Base-by-base conservation (phyloP, 345 rosid species). In the Garcia nutans region DNA sequence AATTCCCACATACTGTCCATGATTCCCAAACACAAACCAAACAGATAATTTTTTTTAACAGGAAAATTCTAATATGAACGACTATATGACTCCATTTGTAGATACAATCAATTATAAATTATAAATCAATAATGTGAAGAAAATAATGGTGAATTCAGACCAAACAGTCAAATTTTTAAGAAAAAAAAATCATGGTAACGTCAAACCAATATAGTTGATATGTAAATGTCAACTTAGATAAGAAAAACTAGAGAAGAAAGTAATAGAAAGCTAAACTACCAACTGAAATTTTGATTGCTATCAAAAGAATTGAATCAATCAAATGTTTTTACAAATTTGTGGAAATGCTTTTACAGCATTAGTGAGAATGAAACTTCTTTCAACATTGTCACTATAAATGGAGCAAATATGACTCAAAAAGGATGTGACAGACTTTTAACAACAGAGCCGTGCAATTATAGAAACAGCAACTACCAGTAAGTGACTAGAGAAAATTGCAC, bases 401-500 rank as follows among this genome's bases (percentile, higher is more conserved):
- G 57, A 19, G 8, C 33, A 33, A n/a, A 44, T 19, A 13, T 37
- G 31, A 62, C n/a, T 52, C 47, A 49, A 8, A n/a, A 24, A 42
- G 61, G n/a, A 65, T 26, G 26, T 2, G 23, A 6, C 16, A 31
- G 49, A 55, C 45, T 33, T 28, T 28, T 60, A 3, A 59, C 75
- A 28, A 44, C 22, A 5, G 22, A 45, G 47, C 11, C 44, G 24
- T 73, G 33, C 57, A 45, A 61, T 42, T 22, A 61, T 10, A n/a
- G 31, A 16, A 33, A 64, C 11, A 8, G 2, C n/a, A n/a, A n/a
- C 9, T 6, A 65, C 16, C 77, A 13, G 50, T 12, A 37, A 16
- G 2, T 11, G 57, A 23, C 68, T 50, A 26, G 42, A 75, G 82
- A 77, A 42, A 17, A 70, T 65, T 9, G 49, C 71, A 75, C 77